These are phyloP conservation scores for Xylaria castorea DNA, from an alignment of 495 filamentous ascomycete species.

Conservation along the genomic window DNA sequence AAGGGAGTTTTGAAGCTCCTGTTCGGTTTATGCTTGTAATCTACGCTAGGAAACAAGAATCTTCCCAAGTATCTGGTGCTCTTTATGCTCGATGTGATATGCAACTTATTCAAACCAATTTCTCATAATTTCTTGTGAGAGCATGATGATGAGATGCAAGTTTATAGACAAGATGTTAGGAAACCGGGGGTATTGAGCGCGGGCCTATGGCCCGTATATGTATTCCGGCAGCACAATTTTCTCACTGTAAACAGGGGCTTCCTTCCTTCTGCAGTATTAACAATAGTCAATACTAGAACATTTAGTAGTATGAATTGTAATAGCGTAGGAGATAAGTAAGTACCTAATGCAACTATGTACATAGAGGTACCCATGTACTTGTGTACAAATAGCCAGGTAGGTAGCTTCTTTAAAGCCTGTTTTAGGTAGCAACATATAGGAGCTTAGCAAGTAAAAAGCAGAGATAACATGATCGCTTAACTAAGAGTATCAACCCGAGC, in stretches of 20 bases:
- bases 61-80: background rate
- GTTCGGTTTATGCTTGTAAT: background rate
- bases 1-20: background rate
- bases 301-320: too few relatives aligned
- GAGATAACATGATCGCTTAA: background rate
- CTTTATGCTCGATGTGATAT: background rate
- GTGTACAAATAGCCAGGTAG: too few relatives aligned
- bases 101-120: background rate
- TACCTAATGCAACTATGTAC: too few relatives aligned
- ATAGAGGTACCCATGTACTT: too few relatives aligned
- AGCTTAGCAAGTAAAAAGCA: background rate
- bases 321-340: too few relatives aligned
- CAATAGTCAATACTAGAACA: too few relatives aligned
- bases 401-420: too few relatives aligned
- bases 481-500: background rate
- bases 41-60: background rate
- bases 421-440: background rate
- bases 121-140: background rate
- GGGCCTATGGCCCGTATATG: too few relatives aligned
- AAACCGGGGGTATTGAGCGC: too few relatives aligned
- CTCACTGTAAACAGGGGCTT: too few relatives aligned
- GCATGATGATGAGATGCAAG: background rate
- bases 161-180: background rate
- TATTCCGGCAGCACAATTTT: too few relatives aligned
- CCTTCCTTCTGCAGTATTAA: too few relatives aligned